These are phyloP conservation scores for Ceratobasidium sp. DNA, from an alignment of 1,284 basidiomycete genomes.

Conservation along the genomic window DNA sequence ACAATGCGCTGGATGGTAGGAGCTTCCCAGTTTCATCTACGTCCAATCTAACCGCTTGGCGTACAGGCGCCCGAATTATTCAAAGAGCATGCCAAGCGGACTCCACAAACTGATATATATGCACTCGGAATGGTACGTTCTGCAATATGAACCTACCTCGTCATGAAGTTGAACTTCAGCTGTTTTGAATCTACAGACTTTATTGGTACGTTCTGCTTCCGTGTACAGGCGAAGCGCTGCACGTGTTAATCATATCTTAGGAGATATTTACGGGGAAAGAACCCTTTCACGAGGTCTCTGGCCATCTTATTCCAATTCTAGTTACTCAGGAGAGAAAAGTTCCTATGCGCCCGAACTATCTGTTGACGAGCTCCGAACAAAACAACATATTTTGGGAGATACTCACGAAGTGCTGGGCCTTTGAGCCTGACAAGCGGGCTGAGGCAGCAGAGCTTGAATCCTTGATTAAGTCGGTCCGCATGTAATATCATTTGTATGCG, in stretches of 20 bases:
- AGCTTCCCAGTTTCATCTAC: no score
- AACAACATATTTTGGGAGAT: background rate
- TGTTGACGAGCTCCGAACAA: background rate
- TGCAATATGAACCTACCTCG: background rate
- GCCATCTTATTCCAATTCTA: background rate
- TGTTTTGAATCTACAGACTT: no score
- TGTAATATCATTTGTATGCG: no score
- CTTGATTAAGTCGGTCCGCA: no score
- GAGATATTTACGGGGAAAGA: background rate
- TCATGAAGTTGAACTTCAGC: no score
- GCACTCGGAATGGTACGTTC: background rate
- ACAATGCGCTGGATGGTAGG: slow-evolving; percentile 9
- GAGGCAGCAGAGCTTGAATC: no score
- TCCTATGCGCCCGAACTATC: background rate
- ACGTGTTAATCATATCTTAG: background rate
- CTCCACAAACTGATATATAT: background rate
- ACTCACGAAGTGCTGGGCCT: background rate
- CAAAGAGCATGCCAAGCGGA: background rate
- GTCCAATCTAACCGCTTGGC: background rate
- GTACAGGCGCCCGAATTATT: background rate
- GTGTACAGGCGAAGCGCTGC: no score
- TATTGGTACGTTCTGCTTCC: no score
- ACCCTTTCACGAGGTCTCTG: background rate
- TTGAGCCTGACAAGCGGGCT: background rate
- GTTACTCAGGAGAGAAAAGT: background rate